Conservation (phyloP, 2,329 filamentous ascomycete genomes). For the Bipolaris victoriae region DNA sequence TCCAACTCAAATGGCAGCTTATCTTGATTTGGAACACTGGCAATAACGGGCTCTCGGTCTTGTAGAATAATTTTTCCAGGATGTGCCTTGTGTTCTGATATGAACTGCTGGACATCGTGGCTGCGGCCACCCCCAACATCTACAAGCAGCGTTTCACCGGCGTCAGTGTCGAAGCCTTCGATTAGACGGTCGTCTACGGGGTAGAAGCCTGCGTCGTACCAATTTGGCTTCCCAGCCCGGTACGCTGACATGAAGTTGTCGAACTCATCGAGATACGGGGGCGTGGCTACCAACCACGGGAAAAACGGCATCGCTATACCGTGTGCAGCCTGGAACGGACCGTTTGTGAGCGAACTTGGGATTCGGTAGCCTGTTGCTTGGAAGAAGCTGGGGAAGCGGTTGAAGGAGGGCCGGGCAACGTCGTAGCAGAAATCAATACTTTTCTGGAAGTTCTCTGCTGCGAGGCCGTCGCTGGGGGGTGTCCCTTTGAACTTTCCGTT, state of each 20-base stretch:
- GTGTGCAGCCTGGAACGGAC: slow-evolving; percentile 49
- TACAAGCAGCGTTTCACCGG: slow-evolving; percentile 42
- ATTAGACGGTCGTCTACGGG: slow-evolving; percentile 29
- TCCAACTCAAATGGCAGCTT: slow-evolving; percentile 38
- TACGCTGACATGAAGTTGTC: slow-evolving; percentile 23
- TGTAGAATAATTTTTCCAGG: slow-evolving; percentile 57
- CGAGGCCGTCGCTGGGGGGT: slow-evolving; percentile 41
- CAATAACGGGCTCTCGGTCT: slow-evolving; percentile 52
- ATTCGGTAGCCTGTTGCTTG: slow-evolving; percentile 15
- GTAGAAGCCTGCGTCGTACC: slow-evolving; percentile 23
- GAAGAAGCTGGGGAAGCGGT: slow-evolving; percentile 21
- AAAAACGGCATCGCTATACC: slow-evolving; percentile 47
- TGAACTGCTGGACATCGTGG: slow-evolving; percentile 49
- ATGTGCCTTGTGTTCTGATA: slow-evolving; percentile 36
- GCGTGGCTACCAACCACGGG: slow-evolving; percentile 47
- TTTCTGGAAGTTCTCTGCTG: slow-evolving; percentile 46
- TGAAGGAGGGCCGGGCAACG: slow-evolving; percentile 32
- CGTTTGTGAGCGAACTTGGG: slow-evolving; percentile 17
- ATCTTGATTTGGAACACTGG: slow-evolving; percentile 20
- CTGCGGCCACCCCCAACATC: slow-evolving; percentile 55
- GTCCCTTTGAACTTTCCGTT: slow-evolving; percentile 39
- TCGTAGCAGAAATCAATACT: slow-evolving; percentile 50
- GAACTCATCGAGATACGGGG: slow-evolving; percentile 39
- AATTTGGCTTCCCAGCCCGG: slow-evolving; percentile 17
- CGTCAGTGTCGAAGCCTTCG: slow-evolving; percentile 25